A percentile compares a stretch with the other conserved stretches of the same genome.
phyloP scores from a whole-genome alignment of 179 eudicot genomes.

The Dionaea muscipula region DNA sequence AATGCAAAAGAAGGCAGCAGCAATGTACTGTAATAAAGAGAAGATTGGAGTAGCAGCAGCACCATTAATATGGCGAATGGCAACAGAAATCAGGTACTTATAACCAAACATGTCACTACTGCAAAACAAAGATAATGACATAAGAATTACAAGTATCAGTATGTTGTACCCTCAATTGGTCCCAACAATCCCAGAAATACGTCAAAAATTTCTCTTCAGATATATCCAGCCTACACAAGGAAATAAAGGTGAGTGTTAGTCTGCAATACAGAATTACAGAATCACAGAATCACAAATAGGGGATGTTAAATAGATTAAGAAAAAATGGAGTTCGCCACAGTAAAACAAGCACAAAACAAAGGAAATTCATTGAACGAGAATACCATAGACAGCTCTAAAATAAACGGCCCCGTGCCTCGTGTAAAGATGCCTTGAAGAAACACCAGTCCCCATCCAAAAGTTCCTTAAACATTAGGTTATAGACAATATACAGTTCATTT shows the following conservation, averaged over 20 bases:
- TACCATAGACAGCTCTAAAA: no score
- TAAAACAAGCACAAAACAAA: not conserved
- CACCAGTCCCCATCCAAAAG: no score
- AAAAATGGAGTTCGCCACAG: not conserved
- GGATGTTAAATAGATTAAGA: not conserved
- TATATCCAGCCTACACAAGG: slow-evolving; percentile 48
- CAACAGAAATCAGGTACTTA: not conserved
- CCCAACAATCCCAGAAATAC: slow-evolving; percentile 84
- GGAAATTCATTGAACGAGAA: no score
- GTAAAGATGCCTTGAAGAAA: no score
- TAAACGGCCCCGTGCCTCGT: no score
- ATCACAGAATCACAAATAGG: not conserved
- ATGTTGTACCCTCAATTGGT: slow-evolving; percentile 47
- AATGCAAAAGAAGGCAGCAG: no score
- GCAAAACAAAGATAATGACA: not conserved
- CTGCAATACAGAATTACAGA: not conserved
- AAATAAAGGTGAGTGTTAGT: not conserved
- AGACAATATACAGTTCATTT: no score
- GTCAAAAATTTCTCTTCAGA: slow-evolving; percentile 33
- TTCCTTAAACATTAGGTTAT: no score
- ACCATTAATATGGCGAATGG: not conserved
- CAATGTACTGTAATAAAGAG: no score
- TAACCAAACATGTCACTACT: not conserved
- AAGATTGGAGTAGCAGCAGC: not conserved
- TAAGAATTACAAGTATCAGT: not conserved